Evolutionary conservation across 2,329 filamentous ascomycete species (phyloP).

Genomic region (Paecilomyces fulvus): DNA sequence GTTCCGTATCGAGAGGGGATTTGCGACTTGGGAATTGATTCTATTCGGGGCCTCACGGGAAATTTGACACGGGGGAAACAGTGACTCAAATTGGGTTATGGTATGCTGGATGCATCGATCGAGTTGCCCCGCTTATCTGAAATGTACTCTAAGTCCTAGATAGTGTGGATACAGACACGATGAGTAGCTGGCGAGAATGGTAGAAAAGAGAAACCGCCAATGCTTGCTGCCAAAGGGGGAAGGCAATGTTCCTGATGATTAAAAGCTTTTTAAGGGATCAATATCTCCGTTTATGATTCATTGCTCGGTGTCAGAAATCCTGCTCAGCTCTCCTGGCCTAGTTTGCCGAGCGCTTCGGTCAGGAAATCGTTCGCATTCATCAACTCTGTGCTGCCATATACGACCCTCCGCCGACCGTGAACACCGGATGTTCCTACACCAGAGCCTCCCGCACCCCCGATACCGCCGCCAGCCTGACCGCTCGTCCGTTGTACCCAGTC

Average conservation of each 20-base stretch:
- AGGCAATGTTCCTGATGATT: not conserved
- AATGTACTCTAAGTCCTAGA: not conserved
- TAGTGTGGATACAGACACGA: not conserved
- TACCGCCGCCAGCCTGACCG: constrained; percentile 42
- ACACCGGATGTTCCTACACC: constrained; percentile 34
- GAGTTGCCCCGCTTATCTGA: not conserved
- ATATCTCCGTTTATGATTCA: not conserved
- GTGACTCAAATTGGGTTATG: not conserved
- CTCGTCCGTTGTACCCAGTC: constrained; percentile 83
- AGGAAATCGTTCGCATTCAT: constrained; percentile 57
- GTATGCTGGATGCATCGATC: not conserved
- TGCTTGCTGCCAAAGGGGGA: not conserved
- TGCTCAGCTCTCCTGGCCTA: constrained; percentile 48
- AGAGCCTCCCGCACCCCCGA: constrained; percentile 14
- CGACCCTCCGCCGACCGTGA: constrained; percentile 62
- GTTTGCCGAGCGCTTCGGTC: constrained; percentile 45
- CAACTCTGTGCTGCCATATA: constrained; percentile 85
- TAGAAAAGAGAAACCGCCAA: not conserved
- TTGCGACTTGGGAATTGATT: too few relatives aligned
- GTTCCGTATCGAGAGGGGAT: too few relatives aligned
- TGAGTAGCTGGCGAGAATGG: not conserved
- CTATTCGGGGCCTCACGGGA: too few relatives aligned
- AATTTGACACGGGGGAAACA: too few relatives aligned
- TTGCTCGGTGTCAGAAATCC: not conserved
- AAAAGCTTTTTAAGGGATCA: not conserved